Evolutionary conservation across 345 rosid species (phyloP).

Genomic region (Jatropha curcas): DNA sequence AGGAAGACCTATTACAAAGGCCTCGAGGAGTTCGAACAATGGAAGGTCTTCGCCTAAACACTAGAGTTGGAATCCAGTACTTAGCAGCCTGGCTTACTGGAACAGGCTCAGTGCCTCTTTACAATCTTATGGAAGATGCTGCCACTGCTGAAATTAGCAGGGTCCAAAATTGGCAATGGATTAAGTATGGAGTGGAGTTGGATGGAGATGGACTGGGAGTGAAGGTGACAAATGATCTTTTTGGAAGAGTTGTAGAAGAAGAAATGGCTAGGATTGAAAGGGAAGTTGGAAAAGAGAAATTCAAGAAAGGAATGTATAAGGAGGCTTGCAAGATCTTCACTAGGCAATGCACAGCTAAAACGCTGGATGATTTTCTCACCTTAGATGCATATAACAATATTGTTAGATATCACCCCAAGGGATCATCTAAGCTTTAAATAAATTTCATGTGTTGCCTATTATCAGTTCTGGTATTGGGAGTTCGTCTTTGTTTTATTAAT

Average conservation of each 20-base stretch:
- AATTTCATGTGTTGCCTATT: background rate
- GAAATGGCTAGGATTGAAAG: slow-evolving; percentile 82
- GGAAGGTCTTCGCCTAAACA: slow-evolving; percentile 84
- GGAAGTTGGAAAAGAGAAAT: slow-evolving; percentile 84
- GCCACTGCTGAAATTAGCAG: slow-evolving; percentile 96
- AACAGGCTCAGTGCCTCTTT: slow-evolving; percentile 85
- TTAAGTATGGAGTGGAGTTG: slow-evolving; percentile 71
- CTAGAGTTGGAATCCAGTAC: slow-evolving; percentile 90
- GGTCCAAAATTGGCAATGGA: slow-evolving; percentile 96
- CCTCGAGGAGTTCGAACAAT: slow-evolving; percentile 79
- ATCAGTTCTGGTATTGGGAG: background rate
- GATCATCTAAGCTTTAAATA: slow-evolving; percentile 51
- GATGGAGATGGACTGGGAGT: slow-evolving; percentile 81
- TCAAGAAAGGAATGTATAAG: slow-evolving; percentile 65
- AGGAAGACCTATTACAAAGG: slow-evolving; percentile 80
- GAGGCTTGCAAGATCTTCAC: slow-evolving; percentile 77
- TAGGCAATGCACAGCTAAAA: slow-evolving; percentile 59
- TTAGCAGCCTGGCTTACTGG: slow-evolving; percentile 90
- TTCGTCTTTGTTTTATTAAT: background rate
- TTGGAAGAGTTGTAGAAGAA: slow-evolving; percentile 81
- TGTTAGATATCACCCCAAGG: slow-evolving; percentile 58
- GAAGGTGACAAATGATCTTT: slow-evolving; percentile 58
- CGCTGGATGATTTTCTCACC: slow-evolving; percentile 83
- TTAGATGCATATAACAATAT: slow-evolving; percentile 69
- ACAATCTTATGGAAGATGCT: slow-evolving; percentile 95